Evolutionary conservation across 2,329 filamentous ascomycete genomes (phyloP), one percentile per base, ranked within the genome.

Genomic region (Cladophialophora chaetospira): DNA sequence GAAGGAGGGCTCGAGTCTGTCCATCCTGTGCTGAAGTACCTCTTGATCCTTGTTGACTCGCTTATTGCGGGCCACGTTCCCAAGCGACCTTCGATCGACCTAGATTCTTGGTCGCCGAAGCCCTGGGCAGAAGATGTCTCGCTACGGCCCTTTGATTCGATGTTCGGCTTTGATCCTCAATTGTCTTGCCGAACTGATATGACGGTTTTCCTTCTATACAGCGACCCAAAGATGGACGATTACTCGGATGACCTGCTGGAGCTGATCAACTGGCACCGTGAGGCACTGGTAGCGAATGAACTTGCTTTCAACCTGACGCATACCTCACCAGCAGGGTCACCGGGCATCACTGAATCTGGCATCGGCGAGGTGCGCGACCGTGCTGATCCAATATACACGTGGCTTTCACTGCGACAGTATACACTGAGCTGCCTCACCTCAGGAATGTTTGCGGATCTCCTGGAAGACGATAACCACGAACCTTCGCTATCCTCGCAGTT

Each of bases 401-500:
- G 50, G 55, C 43, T 58, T 5, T 47, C 55, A 19, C 28, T 54
- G 4, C 55, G 55, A 4, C 55, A 58, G 4, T 50, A 58, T 21
- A 50, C 50, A n/a, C 50, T 58, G 35, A 43, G 15, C 8, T 45
- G 49, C 17, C 46, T 50, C 21, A 29, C 36, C n/a, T 36, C 36
- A 1, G 29, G 52, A 4, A 40, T 52, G 38, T 59, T 51, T 17
- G 38, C 55, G 45, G 56, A 59, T 31, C 21, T 55, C 10, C 15
- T 55, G 21, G 52, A 59, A 33, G 13, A 10, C 9, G 38, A 44
- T 19, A 29, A 23, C 25, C 44, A 46, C 11, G 43, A 19, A 17
- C 23, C 15, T 26, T 31, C 47, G n/a, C 38, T 51, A 38, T 19
- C 26, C 10, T 26, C 38, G 13, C 44, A 52, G 29, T 23, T 59